Evolutionary conservation across 805 yeast species (phyloP).

Genomic region (Candida verbasci): DNA sequence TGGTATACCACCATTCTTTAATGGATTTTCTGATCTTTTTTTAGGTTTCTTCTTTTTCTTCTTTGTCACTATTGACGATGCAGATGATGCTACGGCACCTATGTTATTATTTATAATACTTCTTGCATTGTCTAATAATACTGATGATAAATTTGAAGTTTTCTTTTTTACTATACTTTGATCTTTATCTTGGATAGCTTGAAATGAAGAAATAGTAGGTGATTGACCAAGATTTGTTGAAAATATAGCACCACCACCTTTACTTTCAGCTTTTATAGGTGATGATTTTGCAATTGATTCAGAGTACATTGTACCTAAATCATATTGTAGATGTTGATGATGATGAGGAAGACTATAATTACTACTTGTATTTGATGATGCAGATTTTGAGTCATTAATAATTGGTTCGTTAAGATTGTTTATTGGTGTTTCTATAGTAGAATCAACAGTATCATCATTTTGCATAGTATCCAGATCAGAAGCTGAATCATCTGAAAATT

Average conservation of each 20-base stretch:
- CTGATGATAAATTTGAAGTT: slow-evolving; percentile 27
- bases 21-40: slow-evolving; percentile 35
- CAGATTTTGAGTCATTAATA: background rate
- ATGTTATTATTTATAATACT: slow-evolving; percentile 27
- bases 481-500: slow-evolving; percentile 43
- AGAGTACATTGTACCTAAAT: slow-evolving; percentile 16
- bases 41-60: slow-evolving; percentile 25
- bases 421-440: background rate
- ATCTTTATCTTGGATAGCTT: slow-evolving; percentile 20
- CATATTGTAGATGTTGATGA: slow-evolving; percentile 7
- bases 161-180: slow-evolving; percentile 17
- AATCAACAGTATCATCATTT: slow-evolving; percentile 10
- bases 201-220: slow-evolving; percentile 23
- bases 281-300: slow-evolving; percentile 24
- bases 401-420: background rate
- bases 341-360: too few species aligned
- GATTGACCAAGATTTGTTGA: slow-evolving; percentile 10
- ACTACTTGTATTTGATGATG: too few species aligned
- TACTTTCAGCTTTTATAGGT: slow-evolving; percentile 21
- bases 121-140: slow-evolving; percentile 36
- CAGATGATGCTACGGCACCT: slow-evolving; percentile 22
- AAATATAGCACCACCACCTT: slow-evolving; percentile 9
- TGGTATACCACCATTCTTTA: slow-evolving; percentile 51
- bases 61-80: slow-evolving; percentile 24
- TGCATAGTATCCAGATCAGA: slow-evolving; percentile 35